Percentiles rank a stretch among this genome's conserved stretches.
phyloP scores from a whole-genome alignment of 805 yeast genomes.

The Priceomyces melissophilus region DNA sequence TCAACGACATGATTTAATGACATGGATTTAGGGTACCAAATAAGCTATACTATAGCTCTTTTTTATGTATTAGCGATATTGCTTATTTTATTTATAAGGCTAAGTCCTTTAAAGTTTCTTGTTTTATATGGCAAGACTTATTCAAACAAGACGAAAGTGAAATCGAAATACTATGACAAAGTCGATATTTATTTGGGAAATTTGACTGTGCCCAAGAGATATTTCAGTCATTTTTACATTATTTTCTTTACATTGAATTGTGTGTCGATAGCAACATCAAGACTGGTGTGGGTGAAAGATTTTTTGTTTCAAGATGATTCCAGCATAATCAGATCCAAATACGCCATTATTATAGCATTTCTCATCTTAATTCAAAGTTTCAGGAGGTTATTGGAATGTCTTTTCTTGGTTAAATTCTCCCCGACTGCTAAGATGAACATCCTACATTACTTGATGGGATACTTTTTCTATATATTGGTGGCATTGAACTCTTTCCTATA shows the following conservation, averaged over 20 bases:
- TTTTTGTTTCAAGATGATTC: not conserved
- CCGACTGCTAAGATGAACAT: conserved; percentile 54
- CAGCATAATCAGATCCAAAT: not conserved
- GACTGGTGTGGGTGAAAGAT: conserved; percentile 12
- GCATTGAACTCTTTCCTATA: conserved; percentile 34
- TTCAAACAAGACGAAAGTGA: not conserved
- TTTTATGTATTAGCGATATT: conserved; percentile 4
- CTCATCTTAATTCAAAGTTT: conserved; percentile 45
- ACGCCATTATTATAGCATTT: conserved; percentile 17
- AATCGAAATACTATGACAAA: conserved; percentile 1
- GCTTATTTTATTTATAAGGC: conserved; percentile 13
- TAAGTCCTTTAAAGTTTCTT: conserved; percentile 15
- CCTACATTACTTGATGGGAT: conserved; percentile 64
- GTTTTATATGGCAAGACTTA: conserved; percentile 22
- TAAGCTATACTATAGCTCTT: not conserved
- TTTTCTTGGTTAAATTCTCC: conserved; percentile 46
- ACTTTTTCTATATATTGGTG: conserved; percentile 53
- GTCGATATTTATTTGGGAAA: conserved; percentile 12
- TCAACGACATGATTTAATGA: too few relatives aligned
- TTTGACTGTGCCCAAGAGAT: conserved; percentile 57
- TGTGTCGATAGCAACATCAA: conserved; percentile 15
- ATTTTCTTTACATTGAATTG: conserved; percentile 27
- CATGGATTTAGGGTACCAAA: too few relatives aligned
- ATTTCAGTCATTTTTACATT: conserved; percentile 62
- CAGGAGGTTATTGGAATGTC: conserved; percentile 56